Base-by-base conservation (phyloP, 169 alveolate genomes). In the Eimeria tenella region DNA sequence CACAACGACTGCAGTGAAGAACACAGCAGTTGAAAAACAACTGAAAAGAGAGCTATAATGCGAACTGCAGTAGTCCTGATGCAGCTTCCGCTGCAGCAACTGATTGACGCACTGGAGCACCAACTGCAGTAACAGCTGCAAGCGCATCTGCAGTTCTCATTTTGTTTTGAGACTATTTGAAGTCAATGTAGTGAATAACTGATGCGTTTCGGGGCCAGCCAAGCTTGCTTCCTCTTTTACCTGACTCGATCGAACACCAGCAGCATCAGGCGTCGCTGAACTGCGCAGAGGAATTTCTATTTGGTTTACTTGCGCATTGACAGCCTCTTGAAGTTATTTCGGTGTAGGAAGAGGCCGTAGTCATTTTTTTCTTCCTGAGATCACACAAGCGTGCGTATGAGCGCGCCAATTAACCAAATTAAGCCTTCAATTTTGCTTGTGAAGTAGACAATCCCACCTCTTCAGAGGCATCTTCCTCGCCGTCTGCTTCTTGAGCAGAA, bases 321-420 rank as follows among this genome's bases (percentile, higher is more conserved):
- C 49, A 53, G 58, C 19, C 58, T 73, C 83, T 73, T 73, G 31
- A 17, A 15, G 25, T 73, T 73, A 5, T 31, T 13, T 13, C 10
- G 50, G 21, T 77, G 87, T 63, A 77, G 19, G 87, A 77, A 77
- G 68, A 77, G 87, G 70, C 87, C 87, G n/a, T 77, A 60, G 2
- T 58, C 68, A 58, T 17, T 17, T 11, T 58, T 58, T 58, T 17
- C 19, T 17, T 58, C 68, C 68, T 58, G 68, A 11, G 19, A 17
- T 11, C 21, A 58, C 21, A 58, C 11, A 58, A 10, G 68, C 68
- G 21, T 31, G 42, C 42, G 42, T 31, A 31, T 31, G 42, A 31
- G 42, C 42, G 42, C 42, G 42, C 2, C 4, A 31, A 31, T 31
- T 31, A 2, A 31, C 42, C 2, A 2, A 31, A 31, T 31, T 31